A percentile compares a stretch with the other conserved stretches of the same genome.
Conservation (phyloP, 148 eudicot species). For the Silene latifolia region DNA sequence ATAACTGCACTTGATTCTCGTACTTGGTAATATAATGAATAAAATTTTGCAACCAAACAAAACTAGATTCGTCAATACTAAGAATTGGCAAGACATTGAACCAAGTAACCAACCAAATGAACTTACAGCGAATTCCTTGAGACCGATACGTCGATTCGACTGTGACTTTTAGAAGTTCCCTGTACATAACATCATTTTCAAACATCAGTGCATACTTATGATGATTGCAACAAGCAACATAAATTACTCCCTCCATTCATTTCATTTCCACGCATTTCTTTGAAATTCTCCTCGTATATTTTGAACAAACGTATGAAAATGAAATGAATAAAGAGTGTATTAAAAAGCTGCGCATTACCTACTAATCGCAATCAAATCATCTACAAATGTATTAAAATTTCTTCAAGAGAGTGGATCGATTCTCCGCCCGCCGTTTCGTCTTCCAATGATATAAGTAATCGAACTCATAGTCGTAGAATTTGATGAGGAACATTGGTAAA, state of each 20-base stretch:
- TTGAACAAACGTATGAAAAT: not conserved
- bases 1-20: not conserved
- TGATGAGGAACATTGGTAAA: not conserved
- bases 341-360: not conserved
- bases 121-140: not conserved
- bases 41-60: not conserved
- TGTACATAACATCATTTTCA: not conserved
- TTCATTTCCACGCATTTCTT: not conserved
- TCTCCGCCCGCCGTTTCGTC: too few species aligned
- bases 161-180: not conserved
- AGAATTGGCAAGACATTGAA: not conserved
- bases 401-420: too few species aligned
- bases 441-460: not conserved
- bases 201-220: not conserved
- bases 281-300: not conserved
- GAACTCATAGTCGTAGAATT: not conserved
- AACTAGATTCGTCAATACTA: not conserved
- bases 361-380: not conserved
- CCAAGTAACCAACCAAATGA: not conserved
- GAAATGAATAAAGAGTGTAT: too few species aligned
- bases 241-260: too few species aligned
- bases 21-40: not conserved
- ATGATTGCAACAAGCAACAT: not conserved
- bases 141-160: not conserved
- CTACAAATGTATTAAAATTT: not conserved